Evolutionary conservation across 352 stramenopile species (phyloP).

Genomic region (Phytophthora ramorum): DNA sequence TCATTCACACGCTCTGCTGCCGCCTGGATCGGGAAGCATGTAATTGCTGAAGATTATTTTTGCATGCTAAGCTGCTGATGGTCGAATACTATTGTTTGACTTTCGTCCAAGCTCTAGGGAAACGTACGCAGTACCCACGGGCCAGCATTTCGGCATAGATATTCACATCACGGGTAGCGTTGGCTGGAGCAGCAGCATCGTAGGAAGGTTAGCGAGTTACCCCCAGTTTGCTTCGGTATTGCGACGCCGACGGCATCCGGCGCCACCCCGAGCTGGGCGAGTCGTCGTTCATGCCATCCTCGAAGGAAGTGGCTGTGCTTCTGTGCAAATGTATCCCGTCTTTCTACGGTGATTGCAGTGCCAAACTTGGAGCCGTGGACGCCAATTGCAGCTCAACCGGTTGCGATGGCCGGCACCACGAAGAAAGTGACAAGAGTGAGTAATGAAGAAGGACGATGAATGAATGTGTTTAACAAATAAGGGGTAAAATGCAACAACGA

Average conservation of each 20-base stretch:
- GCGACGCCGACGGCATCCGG: constrained; percentile 34
- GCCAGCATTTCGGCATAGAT: constrained; percentile 42
- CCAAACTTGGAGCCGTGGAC: constrained; percentile 13
- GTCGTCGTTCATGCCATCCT: constrained; percentile 9
- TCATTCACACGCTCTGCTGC: too few species aligned
- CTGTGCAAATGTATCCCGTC: constrained; percentile 68
- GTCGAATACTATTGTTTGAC: too few species aligned
- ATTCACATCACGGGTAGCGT: constrained; percentile 27
- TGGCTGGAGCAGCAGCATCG: constrained; percentile 43
- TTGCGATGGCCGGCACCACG: constrained; percentile 7
- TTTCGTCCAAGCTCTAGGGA: constrained; percentile 41
- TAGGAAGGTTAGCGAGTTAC: constrained; percentile 27
- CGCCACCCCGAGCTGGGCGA: constrained; percentile 24
- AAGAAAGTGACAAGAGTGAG: constrained; percentile 22
- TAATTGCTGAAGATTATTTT: too few species aligned
- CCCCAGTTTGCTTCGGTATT: constrained; percentile 55
- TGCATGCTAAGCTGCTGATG: too few species aligned
- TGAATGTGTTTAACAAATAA: constrained; percentile 17
- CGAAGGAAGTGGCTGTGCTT: constrained; percentile 66
- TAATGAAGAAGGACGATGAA: constrained; percentile 7
- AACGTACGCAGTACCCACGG: constrained; percentile 40
- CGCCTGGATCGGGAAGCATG: too few species aligned
- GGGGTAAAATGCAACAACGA: neutral
- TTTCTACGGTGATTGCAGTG: constrained; percentile 45
- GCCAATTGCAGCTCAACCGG: constrained; percentile 1